Conservation (phyloP, 2,329 filamentous ascomycete species). For the Aspergillus ibericus region DNA sequence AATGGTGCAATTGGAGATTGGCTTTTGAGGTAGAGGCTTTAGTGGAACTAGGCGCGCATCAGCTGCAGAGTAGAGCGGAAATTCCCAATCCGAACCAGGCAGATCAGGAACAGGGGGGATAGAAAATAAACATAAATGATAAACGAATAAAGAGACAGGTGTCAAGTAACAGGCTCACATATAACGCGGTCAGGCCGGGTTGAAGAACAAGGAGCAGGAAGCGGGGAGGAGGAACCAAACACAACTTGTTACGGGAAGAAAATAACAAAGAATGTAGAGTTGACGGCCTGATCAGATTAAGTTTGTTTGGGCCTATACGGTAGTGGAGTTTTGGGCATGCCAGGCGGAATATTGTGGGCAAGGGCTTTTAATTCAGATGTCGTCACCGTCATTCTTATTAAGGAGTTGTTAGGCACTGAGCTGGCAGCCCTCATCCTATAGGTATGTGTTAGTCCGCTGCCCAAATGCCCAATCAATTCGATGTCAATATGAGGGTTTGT, state of each 20-base stretch:
- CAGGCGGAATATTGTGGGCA: conserved; percentile 1
- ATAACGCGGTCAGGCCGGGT: background rate
- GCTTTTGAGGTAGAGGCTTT: background rate
- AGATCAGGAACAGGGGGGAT: no score
- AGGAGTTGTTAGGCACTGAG: conserved; percentile 7
- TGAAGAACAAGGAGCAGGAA: background rate
- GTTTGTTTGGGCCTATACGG: conserved; percentile 11
- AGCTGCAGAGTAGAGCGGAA: background rate
- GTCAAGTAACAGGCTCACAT: background rate
- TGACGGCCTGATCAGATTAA: conserved; percentile 12
- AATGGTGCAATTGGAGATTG: background rate
- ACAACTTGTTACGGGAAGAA: background rate
- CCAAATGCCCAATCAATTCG: conserved; percentile 24
- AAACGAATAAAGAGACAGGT: background rate
- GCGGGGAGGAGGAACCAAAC: conserved; percentile 1
- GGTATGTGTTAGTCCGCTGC: conserved; percentile 18
- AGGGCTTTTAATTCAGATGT: background rate
- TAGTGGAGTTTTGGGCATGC: conserved; percentile 19
- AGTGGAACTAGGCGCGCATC: background rate
- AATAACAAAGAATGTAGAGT: conserved; percentile 6
- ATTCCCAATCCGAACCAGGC: background rate
- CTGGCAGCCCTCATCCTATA: background rate
- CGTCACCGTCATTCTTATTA: conserved; percentile 1
- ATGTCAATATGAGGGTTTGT: background rate
- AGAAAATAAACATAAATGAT: background rate